Conservation (phyloP, 352 stramenopile species). For the Globisporangium nagaii region DNA sequence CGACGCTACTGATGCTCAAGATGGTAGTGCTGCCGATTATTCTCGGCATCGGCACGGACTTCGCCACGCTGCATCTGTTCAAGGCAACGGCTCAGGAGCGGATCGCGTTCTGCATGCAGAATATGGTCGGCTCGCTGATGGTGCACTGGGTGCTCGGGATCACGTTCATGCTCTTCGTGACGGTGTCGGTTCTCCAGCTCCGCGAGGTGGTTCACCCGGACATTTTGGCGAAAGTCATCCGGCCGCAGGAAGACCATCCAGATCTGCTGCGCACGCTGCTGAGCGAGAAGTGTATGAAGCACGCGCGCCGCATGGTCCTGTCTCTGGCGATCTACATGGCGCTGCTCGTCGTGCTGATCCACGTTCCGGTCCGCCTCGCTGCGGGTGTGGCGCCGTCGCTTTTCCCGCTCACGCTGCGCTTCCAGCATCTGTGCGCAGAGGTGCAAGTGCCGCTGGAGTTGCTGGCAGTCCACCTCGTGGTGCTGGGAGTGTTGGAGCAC, state of each 20-base stretch:
- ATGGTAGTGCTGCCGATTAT: constrained; percentile 96
- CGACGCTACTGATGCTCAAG: constrained; percentile 94
- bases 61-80: constrained; percentile 89
- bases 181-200: constrained; percentile 93
- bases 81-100: constrained; percentile 68
- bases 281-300: constrained; percentile 90
- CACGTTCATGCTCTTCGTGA: constrained; percentile 98
- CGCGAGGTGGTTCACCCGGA: constrained; percentile 94
- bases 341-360: constrained; percentile 84
- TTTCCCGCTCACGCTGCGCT: constrained; percentile 77
- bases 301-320: constrained; percentile 92
- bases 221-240: constrained; percentile 82
- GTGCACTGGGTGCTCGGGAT: constrained; percentile 97
- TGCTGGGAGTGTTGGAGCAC: constrained; percentile 92
- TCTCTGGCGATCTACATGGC: constrained; percentile 90
- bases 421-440: constrained; percentile 91
- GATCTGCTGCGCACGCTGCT: constrained; percentile 94
- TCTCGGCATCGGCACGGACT: constrained; percentile 92
- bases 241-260: constrained; percentile 95
- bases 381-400: constrained; percentile 39
- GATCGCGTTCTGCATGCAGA: constrained; percentile 74
- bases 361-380: constrained; percentile 75
- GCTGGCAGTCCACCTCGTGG: constrained; percentile 92
- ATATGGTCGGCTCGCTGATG: constrained; percentile 90
- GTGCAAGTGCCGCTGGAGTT: constrained; percentile 96